Evolutionary conservation across 1,139 yeast species (phyloP), one percentile per base, ranked within the genome.

Genomic region (Yamadazyma pseudoaaseri): DNA sequence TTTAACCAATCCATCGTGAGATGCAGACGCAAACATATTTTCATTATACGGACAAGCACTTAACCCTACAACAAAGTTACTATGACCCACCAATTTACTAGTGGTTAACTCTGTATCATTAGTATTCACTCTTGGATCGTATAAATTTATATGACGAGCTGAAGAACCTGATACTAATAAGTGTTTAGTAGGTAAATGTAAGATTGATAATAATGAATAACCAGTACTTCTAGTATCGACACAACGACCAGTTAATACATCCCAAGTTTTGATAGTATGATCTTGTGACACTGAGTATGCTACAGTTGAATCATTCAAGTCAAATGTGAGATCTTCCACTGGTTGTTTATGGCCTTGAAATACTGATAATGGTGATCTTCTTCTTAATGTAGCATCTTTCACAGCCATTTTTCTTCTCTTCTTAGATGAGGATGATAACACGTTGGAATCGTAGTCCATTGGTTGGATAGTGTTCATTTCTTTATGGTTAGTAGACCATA

Each of bases 241-340:
- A 51, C 86, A 79, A 44, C 86, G 74, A 12, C 84, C 69, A 5
- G 97, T 87, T 14, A 86, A 82, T 50, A 90, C 70, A 65, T 92
- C 98, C 97, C 98, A 92, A 0, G 98, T 92, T 52, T 86, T 85
- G 44, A 92, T 79, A 1, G 95, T 79, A 57, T 92, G 98, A 62
- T 92, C 97, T 58, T 89, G 97, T 3, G 97, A 85, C 1, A 86
- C 96, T 0, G 97, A 87, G 62, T 92, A 92, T 11, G 82, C 96
- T 5, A 90, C 96, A 0, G 94, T 74, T 26, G 73, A 45, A 56
- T 92, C 97, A 20, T 65, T 62, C 6, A 68, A 57, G 51, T 86
- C 96, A 56, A 89, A 87, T 12, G 77, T 70, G 12, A 86, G 85
- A 24, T 76, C 95, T 51, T 89, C 95, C 13, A 89, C 97, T 4